A percentile compares a stretch with the other conserved stretches of the same genome.
These are phyloP conservation scores for Ilyonectria destructans DNA, from an alignment of 2,329 filamentous ascomycete species.

Conservation along the genomic window DNA sequence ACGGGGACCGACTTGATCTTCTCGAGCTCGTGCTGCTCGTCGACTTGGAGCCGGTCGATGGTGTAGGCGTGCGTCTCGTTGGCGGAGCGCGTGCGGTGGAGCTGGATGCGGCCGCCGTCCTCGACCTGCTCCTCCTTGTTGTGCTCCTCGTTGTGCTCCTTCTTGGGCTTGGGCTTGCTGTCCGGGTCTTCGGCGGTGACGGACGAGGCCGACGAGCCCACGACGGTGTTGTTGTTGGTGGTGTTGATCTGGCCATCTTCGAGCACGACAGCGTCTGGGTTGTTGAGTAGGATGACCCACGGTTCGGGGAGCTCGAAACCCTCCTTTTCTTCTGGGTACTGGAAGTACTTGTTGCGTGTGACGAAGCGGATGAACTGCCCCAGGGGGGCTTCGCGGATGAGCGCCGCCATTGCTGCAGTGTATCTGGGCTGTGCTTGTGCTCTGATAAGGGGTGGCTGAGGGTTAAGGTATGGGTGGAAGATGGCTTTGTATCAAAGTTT, in stretches of 20 bases:
- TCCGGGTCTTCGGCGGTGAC: constrained; percentile 39
- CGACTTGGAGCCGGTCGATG: constrained; percentile 43
- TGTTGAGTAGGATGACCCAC: constrained; percentile 56
- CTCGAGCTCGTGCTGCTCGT: constrained; percentile 57
- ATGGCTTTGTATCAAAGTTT: neutral
- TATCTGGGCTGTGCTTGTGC: neutral
- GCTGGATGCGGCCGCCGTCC: constrained; percentile 27
- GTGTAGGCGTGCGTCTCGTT: constrained; percentile 43
- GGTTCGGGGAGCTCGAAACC: constrained; percentile 68
- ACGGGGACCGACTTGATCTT: constrained; percentile 65
- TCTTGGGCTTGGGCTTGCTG: constrained; percentile 23
- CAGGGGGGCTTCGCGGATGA: constrained; percentile 70
- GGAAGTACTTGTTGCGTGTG: constrained; percentile 67
- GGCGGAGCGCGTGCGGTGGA: constrained; percentile 46
- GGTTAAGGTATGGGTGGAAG: neutral
- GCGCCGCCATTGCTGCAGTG: constrained; percentile 48
- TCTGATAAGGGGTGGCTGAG: neutral
- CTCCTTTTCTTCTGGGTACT: constrained; percentile 73
- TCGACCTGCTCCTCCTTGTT: constrained; percentile 31
- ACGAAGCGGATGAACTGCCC: constrained; percentile 72
- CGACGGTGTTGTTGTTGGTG: constrained; percentile 32
- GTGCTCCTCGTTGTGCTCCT: constrained; percentile 21
- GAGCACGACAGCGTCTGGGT: constrained; percentile 44
- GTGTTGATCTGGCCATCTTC: constrained; percentile 31
- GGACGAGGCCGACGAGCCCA: constrained; percentile 46